Percentiles rank a stretch among this genome's conserved stretches.
Conservation (phyloP, 768 basidiomycete species). For the Mycena haematopus region DNA sequence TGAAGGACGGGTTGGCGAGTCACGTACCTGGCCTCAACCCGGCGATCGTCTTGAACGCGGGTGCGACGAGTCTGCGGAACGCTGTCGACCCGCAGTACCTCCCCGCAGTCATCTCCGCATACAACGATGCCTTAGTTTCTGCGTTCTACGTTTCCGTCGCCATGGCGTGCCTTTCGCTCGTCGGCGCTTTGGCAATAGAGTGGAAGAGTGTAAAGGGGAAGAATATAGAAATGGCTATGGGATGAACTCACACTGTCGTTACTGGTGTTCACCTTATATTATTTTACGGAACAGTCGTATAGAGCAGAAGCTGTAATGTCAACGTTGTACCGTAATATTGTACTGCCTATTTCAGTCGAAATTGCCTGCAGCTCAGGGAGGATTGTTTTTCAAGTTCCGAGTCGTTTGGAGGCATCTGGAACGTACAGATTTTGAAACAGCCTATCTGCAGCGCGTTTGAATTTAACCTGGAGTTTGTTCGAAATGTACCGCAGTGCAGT, state of each 20-base stretch:
- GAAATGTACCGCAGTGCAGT: no score
- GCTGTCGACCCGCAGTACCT: conserved; percentile 10
- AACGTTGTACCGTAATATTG: no score
- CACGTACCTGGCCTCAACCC: conserved; percentile 19
- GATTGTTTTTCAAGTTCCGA: no score
- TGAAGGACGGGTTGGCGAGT: conserved; percentile 2
- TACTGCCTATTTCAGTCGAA: no score
- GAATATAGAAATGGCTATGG: conserved; percentile 25
- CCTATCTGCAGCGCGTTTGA: no score
- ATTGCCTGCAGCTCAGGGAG: no score
- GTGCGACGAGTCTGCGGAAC: conserved; percentile 21
- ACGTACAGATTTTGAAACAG: no score
- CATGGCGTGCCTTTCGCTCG: conserved; percentile 16
- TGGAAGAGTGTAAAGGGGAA: conserved; percentile 28
- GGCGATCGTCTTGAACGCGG: conserved; percentile 14
- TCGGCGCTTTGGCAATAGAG: conserved; percentile 15
- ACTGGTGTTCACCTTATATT: no score
- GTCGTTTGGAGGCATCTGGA: no score
- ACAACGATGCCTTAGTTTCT: conserved; percentile 19
- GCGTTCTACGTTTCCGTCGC: conserved; percentile 22
- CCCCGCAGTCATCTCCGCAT: conserved; percentile 17
- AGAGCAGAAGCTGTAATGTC: no score
- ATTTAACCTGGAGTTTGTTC: no score
- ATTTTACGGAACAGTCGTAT: no score
- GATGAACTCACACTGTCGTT: background rate